Conservation (phyloP, 805 yeast species). For the Candida tallmaniae region DNA sequence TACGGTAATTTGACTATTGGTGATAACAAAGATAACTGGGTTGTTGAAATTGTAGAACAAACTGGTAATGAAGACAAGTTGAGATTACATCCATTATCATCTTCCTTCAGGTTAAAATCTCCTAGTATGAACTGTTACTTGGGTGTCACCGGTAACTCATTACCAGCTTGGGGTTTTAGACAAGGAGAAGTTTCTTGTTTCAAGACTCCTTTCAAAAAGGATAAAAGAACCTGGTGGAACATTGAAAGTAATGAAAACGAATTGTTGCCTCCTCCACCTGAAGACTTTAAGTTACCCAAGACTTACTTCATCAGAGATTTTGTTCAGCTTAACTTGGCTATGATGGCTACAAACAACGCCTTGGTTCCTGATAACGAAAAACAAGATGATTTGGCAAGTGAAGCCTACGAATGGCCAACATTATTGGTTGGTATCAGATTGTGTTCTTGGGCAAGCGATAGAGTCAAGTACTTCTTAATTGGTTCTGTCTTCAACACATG, state of each 20-base stretch:
- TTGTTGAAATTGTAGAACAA: slow-evolving; percentile 63
- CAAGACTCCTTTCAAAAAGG: slow-evolving; percentile 61
- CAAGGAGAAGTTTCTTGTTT: slow-evolving; percentile 94
- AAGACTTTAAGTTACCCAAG: slow-evolving; percentile 62
- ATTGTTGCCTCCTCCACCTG: slow-evolving; percentile 55
- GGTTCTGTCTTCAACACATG: slow-evolving; percentile 70
- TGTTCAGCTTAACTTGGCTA: slow-evolving; percentile 66
- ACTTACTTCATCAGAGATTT: slow-evolving; percentile 72
- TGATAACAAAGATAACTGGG: slow-evolving; percentile 75
- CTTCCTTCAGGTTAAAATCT: slow-evolving; percentile 74
- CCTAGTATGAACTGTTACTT: slow-evolving; percentile 73
- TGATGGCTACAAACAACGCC: slow-evolving; percentile 83
- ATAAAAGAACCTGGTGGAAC: slow-evolving; percentile 88
- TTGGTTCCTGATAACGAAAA: slow-evolving; percentile 72
- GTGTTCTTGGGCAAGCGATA: slow-evolving; percentile 63
- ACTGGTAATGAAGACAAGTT: slow-evolving; percentile 47
- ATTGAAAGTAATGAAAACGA: slow-evolving; percentile 66
- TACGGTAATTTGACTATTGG: slow-evolving; percentile 66
- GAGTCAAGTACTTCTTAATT: slow-evolving; percentile 58
- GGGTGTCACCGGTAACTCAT: slow-evolving; percentile 72
- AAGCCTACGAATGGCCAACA: slow-evolving; percentile 85
- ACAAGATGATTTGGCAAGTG: slow-evolving; percentile 64
- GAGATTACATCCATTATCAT: slow-evolving; percentile 72
- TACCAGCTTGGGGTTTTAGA: slow-evolving; percentile 97
- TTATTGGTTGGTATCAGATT: slow-evolving; percentile 65